A percentile compares a stretch with the other conserved stretches of the same genome.
Evolutionary conservation across 306 rosid species (phyloP).

Genomic region (Argentina anserina): DNA sequence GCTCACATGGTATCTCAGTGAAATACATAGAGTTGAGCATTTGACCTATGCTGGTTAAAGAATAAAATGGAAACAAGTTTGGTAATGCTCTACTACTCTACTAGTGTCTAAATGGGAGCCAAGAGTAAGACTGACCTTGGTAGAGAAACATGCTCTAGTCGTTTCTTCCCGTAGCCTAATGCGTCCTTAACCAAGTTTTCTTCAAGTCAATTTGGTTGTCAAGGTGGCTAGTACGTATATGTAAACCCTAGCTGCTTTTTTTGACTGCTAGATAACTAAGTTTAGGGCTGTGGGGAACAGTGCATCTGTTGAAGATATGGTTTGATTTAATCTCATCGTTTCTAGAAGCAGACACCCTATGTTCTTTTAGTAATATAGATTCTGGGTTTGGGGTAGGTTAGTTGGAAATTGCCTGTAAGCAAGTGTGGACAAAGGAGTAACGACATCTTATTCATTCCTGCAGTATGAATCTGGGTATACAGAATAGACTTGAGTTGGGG

Average conservation of each 20-base stretch:
- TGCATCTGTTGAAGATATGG: neutral
- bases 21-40: neutral
- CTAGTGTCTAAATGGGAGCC: neutral
- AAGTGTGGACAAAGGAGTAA: neutral
- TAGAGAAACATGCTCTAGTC: neutral
- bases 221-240: neutral
- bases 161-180: neutral
- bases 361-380: neutral
- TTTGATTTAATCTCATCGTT: neutral
- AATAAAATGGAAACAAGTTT: neutral
- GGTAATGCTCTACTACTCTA: neutral
- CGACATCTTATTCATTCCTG: no score
- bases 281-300: neutral
- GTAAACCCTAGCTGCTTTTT: neutral
- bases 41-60: neutral
- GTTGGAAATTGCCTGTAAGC: neutral
- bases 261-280: neutral
- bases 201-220: neutral
- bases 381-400: neutral
- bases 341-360: neutral
- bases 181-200: neutral
- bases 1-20: neutral
- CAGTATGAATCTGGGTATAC: neutral
- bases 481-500: neutral
- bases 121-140: neutral